Percentiles rank a stretch among this genome's conserved stretches.
phyloP scores from a whole-genome alignment of 257 asterid species.

The Fraxinus excelsior region DNA sequence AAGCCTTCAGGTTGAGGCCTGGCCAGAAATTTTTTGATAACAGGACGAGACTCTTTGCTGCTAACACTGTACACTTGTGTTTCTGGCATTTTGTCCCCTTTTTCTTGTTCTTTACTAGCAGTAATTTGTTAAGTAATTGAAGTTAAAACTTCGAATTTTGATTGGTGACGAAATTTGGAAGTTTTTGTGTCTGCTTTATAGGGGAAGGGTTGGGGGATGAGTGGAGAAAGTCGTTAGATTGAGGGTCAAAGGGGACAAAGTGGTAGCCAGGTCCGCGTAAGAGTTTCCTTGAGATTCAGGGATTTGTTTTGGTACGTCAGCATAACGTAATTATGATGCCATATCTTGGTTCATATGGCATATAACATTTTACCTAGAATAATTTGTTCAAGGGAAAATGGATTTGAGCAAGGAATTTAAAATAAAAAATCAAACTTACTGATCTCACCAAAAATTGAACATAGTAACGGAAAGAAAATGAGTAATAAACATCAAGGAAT shows the following conservation, averaged over 20 bases:
- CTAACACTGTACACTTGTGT: slow-evolving; percentile 40
- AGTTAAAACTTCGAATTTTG: not conserved
- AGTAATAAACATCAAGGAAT: no score
- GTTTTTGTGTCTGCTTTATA: slow-evolving; percentile 11
- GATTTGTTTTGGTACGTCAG: slow-evolving; percentile 29
- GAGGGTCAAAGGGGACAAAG: not conserved
- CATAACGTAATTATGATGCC: slow-evolving; percentile 21
- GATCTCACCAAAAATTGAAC: no score
- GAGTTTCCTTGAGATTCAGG: slow-evolving; percentile 28
- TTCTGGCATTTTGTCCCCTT: not conserved
- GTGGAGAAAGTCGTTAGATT: slow-evolving; percentile 1
- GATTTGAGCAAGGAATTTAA: no score
- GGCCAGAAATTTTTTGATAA: slow-evolving; percentile 68
- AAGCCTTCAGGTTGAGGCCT: slow-evolving; percentile 86
- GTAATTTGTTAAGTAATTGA: not conserved
- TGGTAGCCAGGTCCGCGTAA: not conserved
- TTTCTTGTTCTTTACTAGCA: not conserved
- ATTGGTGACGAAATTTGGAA: not conserved
- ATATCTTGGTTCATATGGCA: not conserved
- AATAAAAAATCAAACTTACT: no score
- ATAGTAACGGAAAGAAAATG: no score
- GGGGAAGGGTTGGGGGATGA: not conserved
- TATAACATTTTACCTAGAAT: no score
- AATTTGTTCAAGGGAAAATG: no score
- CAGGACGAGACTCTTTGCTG: slow-evolving; percentile 51